A percentile compares a stretch with the other conserved stretches of the same genome.
Evolutionary conservation across 2,329 filamentous ascomycete genomes (phyloP).

Genomic region (Xylaria sp.): DNA sequence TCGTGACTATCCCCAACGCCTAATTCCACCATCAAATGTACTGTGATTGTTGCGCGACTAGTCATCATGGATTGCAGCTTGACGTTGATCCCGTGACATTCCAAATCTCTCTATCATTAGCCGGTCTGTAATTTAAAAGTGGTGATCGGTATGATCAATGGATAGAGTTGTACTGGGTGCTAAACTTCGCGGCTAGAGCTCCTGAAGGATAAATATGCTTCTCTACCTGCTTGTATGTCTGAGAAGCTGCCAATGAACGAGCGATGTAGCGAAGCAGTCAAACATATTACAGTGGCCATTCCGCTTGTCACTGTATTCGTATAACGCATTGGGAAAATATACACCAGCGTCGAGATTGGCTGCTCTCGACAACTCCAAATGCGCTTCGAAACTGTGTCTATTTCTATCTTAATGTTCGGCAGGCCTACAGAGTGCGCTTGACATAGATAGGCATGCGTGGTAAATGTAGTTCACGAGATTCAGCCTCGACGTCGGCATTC

Average conservation of each 20-base stretch:
- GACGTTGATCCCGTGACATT: background rate
- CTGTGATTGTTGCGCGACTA: background rate
- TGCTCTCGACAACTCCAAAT: background rate
- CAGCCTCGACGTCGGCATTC: slow-evolving; percentile 14
- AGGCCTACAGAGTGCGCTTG: background rate
- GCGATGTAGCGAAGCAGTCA: too few species aligned
- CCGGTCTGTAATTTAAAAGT: background rate
- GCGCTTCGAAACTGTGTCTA: background rate
- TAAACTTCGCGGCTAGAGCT: background rate
- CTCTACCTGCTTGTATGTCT: too few species aligned
- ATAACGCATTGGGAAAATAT: too few species aligned
- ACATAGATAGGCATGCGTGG: background rate
- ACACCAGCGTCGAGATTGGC: too few species aligned
- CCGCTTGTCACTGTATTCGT: too few species aligned
- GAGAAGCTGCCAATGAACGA: too few species aligned
- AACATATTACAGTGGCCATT: too few species aligned
- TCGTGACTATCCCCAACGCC: background rate
- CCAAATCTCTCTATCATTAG: background rate
- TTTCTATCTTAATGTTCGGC: background rate
- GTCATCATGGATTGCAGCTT: background rate
- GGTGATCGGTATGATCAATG: background rate
- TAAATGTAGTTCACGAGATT: background rate
- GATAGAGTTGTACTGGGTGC: too few species aligned
- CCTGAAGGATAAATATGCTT: too few species aligned
- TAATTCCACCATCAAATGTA: background rate